Evolutionary conservation across 2,329 filamentous ascomycete species (phyloP).

Genomic region (Colletotrichum tropicale): DNA sequence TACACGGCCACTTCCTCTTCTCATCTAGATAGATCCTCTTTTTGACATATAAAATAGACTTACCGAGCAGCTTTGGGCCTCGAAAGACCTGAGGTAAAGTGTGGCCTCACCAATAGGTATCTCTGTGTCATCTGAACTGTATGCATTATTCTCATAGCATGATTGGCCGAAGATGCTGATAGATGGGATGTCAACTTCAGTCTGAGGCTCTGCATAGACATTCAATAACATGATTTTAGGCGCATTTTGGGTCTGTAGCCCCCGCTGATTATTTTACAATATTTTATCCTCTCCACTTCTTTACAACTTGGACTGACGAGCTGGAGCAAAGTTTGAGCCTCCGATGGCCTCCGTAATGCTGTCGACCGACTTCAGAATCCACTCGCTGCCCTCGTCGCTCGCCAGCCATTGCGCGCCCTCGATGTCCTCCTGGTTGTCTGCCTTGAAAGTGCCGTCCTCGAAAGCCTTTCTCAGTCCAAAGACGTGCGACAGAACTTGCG

Average conservation of each 20-base stretch:
- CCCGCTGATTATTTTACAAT: not conserved
- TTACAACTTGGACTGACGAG: constrained; percentile 14
- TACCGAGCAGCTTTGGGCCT: not conserved
- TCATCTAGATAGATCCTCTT: not conserved
- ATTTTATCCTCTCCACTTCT: no score
- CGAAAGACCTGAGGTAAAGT: not conserved
- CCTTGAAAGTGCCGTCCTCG: constrained; percentile 64
- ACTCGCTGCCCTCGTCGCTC: constrained; percentile 50
- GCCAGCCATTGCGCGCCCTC: constrained; percentile 47
- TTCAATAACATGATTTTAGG: not conserved
- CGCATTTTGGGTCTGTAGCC: not conserved
- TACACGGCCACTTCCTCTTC: not conserved
- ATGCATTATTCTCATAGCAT: not conserved
- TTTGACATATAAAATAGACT: not conserved
- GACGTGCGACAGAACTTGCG: constrained; percentile 81
- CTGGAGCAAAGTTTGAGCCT: constrained; percentile 25
- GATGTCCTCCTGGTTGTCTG: constrained; percentile 29
- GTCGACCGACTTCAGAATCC: constrained; percentile 50
- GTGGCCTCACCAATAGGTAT: fast-evolving
- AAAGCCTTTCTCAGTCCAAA: constrained; percentile 81
- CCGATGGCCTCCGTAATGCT: constrained; percentile 50
- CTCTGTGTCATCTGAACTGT: not conserved
- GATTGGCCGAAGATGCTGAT: not conserved
- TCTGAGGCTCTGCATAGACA: not conserved
- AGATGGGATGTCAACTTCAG: not conserved